Evolutionary conservation across 257 asterid genomes (phyloP), one percentile per base, ranked within the genome.

Genomic region (Coffea eugenioides): DNA sequence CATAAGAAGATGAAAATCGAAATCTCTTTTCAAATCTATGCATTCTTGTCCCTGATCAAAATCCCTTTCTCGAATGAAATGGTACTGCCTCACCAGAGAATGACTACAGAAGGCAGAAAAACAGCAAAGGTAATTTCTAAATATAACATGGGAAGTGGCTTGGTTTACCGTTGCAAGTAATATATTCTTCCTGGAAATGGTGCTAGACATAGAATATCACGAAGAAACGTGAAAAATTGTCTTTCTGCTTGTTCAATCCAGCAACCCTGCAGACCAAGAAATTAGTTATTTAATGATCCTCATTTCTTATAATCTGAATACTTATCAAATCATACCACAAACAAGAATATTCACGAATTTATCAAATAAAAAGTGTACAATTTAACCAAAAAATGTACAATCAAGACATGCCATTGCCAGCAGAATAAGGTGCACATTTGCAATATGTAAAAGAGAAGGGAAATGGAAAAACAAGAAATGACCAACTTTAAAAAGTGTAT

Each of bases 1-100:
- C 68, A 90, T 75, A 77, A 92, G 72, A 74, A 75, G 72, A 82
- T 85, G 89, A 64, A 88, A 72, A 59, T 91, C 97, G 41, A 80
- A 45, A 76, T 83, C 85, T 51, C 76, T 61, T 74, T 49, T 78
- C 65, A 75, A 31, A 20, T 85, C 88, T 72, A 25, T 6, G 14
- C 71, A 25, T 57, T 83, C 78, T 79, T 78, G 88, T 31, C 83
- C 82, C 75, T 75, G 85, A 71, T 75, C 7, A 46, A 61, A 77
- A 82, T 76, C 77, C 65, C 34, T 77, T 77, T 75, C 31, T 73
- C 81, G 82, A 57, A 65, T 48, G 41, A 70, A 49, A 27, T 80
- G 43, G 75, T 73, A 46, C 74, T 74, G 14, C 69, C 82, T 80
- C 45, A 51, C 71, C 0, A 73, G 43, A 15, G 69, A 43, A 71